These are phyloP conservation scores for Aspergillus sp. DNA, from an alignment of 2,329 filamentous ascomycete genomes.

Conservation along the genomic window DNA sequence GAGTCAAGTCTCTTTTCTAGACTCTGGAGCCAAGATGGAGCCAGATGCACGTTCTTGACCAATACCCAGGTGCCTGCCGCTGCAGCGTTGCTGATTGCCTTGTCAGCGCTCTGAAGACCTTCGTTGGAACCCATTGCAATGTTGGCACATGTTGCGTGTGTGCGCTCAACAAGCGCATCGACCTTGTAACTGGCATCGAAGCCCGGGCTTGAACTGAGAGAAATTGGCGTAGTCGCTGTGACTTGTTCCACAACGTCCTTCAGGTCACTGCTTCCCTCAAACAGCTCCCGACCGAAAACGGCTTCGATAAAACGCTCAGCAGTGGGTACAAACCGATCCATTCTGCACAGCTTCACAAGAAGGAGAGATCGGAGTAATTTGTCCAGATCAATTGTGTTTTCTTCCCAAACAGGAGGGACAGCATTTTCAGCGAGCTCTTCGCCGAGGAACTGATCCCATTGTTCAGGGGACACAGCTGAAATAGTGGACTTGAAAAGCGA, in stretches of 20 bases:
- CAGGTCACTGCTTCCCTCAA: conserved; percentile 81
- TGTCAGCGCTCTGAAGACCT: conserved; percentile 85
- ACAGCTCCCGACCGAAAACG: conserved; percentile 78
- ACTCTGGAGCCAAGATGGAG: conserved; percentile 92
- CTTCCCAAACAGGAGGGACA: conserved; percentile 72
- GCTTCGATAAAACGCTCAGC: conserved; percentile 84
- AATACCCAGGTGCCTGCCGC: conserved; percentile 93
- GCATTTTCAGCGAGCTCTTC: conserved; percentile 84
- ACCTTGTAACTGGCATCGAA: conserved; percentile 99
- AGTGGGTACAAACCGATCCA: conserved; percentile 89
- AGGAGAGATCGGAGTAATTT: conserved; percentile 77
- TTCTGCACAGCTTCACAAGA: conserved; percentile 87
- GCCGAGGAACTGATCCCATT: conserved; percentile 77
- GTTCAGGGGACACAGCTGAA: conserved; percentile 54
- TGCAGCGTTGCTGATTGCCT: conserved; percentile 87
- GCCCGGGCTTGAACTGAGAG: conserved; percentile 88
- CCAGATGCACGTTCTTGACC: conserved; percentile 97
- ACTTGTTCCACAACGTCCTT: conserved; percentile 81
- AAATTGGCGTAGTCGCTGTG: conserved; percentile 76
- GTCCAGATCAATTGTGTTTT: conserved; percentile 61
- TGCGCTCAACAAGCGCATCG: conserved; percentile 84
- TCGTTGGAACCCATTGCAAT: conserved; percentile 99
- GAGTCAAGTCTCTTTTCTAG: conserved; percentile 95
- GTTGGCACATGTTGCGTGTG: conserved; percentile 79
- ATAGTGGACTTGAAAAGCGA: conserved; percentile 69